Conservation (phyloP, 1,139 yeast genomes). For the Pneumocystis wakefieldiae region DNA sequence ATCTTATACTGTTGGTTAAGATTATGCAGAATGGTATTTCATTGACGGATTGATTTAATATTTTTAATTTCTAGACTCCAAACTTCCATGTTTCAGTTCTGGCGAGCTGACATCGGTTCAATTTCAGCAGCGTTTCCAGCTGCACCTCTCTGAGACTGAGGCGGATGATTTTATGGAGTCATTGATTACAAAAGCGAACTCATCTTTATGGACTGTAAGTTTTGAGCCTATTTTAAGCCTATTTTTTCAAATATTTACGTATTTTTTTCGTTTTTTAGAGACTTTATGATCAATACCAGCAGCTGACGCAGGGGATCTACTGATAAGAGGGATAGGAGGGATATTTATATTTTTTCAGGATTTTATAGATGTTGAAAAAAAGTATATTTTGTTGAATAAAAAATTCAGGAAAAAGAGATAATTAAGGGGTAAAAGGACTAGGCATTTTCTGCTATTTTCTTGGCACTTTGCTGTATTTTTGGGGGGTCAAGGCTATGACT, state of each 20-base stretch:
- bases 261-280: constrained; percentile 23
- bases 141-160: constrained; percentile 58
- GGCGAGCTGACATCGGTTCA: constrained; percentile 73
- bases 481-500: too few relatives aligned
- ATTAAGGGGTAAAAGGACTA: too few relatives aligned
- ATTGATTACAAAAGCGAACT: constrained; percentile 64
- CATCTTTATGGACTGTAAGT: constrained; percentile 59
- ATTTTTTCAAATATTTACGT: neutral
- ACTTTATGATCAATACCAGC: constrained; percentile 83
- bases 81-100: constrained; percentile 76
- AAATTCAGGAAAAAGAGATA: too few relatives aligned
- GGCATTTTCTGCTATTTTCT: too few relatives aligned
- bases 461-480: too few relatives aligned
- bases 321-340: too few relatives aligned
- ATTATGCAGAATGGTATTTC: constrained; percentile 53
- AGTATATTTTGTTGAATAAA: too few relatives aligned
- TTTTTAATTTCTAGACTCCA: constrained; percentile 37
- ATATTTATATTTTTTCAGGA: too few relatives aligned
- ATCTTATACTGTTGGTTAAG: constrained; percentile 66
- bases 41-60: neutral
- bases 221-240: too few relatives aligned
- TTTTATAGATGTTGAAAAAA: too few relatives aligned
- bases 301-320: constrained; percentile 86
- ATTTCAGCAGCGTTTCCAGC: constrained; percentile 63
- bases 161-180: constrained; percentile 63